Percentiles rank a stretch among this genome's conserved stretches.
phyloP scores from a whole-genome alignment of 2,329 filamentous ascomycete genomes.

The Penicillium psychrosexuale region DNA sequence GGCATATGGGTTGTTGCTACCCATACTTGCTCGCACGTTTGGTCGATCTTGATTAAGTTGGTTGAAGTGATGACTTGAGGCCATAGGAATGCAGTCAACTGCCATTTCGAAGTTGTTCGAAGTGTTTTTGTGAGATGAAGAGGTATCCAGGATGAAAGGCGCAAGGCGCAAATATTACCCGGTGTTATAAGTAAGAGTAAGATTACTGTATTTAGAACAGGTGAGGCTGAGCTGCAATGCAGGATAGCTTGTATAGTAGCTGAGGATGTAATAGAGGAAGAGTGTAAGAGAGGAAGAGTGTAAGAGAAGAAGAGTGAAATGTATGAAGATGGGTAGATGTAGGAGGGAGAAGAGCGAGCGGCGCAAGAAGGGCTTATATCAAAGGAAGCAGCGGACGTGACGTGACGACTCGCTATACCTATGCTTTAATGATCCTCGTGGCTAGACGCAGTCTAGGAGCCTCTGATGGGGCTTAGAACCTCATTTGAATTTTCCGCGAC shows the following conservation, averaged over 20 bases:
- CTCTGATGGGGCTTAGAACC: background rate
- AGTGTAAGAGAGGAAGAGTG: background rate
- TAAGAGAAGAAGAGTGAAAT: background rate
- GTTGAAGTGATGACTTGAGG: slow-evolving; percentile 22
- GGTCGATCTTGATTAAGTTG: slow-evolving; percentile 8
- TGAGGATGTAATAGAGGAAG: background rate
- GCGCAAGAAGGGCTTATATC: background rate
- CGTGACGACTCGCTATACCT: slow-evolving; percentile 21
- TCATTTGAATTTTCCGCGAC: background rate
- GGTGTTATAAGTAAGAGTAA: slow-evolving; percentile 6
- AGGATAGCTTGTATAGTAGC: slow-evolving; percentile 10
- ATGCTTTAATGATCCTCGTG: background rate
- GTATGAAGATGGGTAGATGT: background rate
- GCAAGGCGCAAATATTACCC: slow-evolving; percentile 8
- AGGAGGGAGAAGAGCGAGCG: background rate
- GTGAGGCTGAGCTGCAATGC: slow-evolving; percentile 13
- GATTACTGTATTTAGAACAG: slow-evolving; percentile 1
- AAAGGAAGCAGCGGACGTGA: slow-evolving; percentile 12
- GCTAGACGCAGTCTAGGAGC: background rate
- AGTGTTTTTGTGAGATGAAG: background rate
- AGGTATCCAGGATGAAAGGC: background rate
- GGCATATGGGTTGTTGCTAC: slow-evolving; percentile 28
- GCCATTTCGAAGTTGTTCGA: slow-evolving; percentile 9
- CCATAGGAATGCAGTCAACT: slow-evolving; percentile 24
- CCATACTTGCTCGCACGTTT: slow-evolving; percentile 6